Conservation (phyloP, 2,329 filamentous ascomycete species). For the Monosporascus sp. region DNA sequence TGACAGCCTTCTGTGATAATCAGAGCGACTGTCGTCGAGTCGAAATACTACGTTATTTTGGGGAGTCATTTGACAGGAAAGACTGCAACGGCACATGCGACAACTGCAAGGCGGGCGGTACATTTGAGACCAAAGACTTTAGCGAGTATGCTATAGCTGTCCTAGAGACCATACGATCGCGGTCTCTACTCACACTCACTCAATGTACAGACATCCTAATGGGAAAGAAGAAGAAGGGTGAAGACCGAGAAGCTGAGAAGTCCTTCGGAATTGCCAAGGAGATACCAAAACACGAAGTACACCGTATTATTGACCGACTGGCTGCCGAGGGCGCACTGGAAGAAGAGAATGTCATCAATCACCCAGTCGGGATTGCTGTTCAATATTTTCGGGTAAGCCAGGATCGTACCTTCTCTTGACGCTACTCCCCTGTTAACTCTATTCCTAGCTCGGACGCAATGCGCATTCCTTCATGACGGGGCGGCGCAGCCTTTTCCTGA, state of each 20-base stretch:
- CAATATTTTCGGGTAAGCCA: slow-evolving; percentile 64
- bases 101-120: slow-evolving; percentile 73
- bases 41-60: slow-evolving; percentile 91
- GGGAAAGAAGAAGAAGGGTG: slow-evolving; percentile 59
- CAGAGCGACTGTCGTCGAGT: slow-evolving; percentile 79
- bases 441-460: slow-evolving; percentile 32
- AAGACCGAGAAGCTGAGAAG: slow-evolving; percentile 46
- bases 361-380: slow-evolving; percentile 59
- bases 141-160: slow-evolving; percentile 69
- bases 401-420: not conserved
- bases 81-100: slow-evolving; percentile 78
- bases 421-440: slow-evolving; percentile 23
- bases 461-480: slow-evolving; percentile 40
- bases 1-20: slow-evolving; percentile 88
- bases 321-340: slow-evolving; percentile 67
- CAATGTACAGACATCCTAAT: slow-evolving; percentile 83
- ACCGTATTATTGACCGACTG: slow-evolving; percentile 78
- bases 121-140: slow-evolving; percentile 72
- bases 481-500: slow-evolving; percentile 38
- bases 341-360: slow-evolving; percentile 65
- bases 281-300: slow-evolving; percentile 70
- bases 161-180: slow-evolving; percentile 61
- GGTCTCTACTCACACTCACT: slow-evolving; percentile 63
- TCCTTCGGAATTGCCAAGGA: slow-evolving; percentile 65
- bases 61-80: slow-evolving; percentile 69